These are phyloP conservation scores for Acanthamoeba lenticulata DNA, from an alignment of 208 protist species.

Conservation along the genomic window DNA sequence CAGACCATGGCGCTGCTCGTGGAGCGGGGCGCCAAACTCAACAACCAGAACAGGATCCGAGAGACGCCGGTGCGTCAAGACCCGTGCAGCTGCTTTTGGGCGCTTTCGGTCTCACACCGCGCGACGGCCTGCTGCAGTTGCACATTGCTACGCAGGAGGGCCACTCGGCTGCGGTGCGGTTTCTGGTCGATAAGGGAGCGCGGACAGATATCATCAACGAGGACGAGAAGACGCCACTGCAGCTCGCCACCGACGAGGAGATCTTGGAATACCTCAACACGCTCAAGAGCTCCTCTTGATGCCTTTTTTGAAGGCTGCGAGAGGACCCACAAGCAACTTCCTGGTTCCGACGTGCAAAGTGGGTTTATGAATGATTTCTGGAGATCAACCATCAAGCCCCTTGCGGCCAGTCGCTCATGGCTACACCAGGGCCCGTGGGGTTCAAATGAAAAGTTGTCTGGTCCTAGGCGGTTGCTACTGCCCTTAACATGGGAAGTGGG, in stretches of 20 bases:
- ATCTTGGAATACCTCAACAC: not conserved
- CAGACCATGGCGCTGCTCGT: conserved; percentile 5
- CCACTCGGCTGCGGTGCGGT: not conserved
- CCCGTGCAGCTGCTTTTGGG: not conserved
- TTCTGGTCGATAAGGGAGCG: not conserved
- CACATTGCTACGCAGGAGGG: conserved; percentile 16
- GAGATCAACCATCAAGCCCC: no score
- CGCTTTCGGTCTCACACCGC: not conserved
- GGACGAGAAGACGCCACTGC: not conserved
- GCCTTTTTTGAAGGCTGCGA: no score
- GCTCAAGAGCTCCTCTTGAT: not conserved
- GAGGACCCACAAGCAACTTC: no score
- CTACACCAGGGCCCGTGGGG: no score
- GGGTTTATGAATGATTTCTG: no score
- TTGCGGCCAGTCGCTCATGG: no score
- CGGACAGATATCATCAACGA: conserved; percentile 4
- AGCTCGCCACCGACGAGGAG: conserved; percentile 5
- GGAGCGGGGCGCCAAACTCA: not conserved
- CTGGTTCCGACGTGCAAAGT: no score
- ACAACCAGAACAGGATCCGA: not conserved
- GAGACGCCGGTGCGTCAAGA: conserved; percentile 59
- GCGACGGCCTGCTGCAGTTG: not conserved
- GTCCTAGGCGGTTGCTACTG: no score
- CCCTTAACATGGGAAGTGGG: no score
- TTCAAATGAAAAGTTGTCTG: no score